Conservation (phyloP, 441 rosid genomes). For the Gossypium laxum region DNA sequence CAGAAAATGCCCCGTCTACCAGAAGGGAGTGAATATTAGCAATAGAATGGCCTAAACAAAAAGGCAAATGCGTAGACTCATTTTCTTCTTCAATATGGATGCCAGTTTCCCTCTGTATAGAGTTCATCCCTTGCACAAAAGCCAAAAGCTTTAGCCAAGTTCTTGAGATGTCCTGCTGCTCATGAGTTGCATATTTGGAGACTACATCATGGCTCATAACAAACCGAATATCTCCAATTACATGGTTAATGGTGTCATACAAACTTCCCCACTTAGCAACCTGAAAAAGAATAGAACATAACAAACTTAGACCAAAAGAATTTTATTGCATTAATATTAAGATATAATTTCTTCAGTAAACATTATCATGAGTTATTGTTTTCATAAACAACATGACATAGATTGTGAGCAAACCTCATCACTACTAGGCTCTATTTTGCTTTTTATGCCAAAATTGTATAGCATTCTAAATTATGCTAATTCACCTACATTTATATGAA, state of each 20-base stretch:
- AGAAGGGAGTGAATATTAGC: slow-evolving; percentile 66
- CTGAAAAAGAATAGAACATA: slow-evolving; percentile 34
- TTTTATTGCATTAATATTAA: neutral
- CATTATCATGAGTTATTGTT: neutral
- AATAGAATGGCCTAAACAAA: slow-evolving; percentile 55
- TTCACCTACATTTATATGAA: neutral
- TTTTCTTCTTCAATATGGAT: slow-evolving; percentile 62
- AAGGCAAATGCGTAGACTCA: slow-evolving; percentile 50
- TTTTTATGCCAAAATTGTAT: neutral
- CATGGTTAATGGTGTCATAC: slow-evolving; percentile 54
- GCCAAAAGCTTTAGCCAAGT: slow-evolving; percentile 77
- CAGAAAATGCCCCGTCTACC: slow-evolving; percentile 54
- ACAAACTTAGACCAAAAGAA: slow-evolving; percentile 9
- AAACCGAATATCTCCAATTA: slow-evolving; percentile 74
- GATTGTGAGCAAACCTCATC: neutral
- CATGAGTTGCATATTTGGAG: slow-evolving; percentile 55
- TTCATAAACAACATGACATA: neutral
- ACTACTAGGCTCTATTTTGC: neutral
- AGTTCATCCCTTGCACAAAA: slow-evolving; percentile 81
- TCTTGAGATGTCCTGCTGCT: slow-evolving; percentile 49
- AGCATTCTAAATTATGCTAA: neutral
- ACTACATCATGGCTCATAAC: slow-evolving; percentile 70
- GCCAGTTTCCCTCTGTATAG: slow-evolving; percentile 82
- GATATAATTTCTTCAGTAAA: neutral
- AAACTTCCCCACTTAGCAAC: slow-evolving; percentile 58